Base-by-base conservation (phyloP, 1,284 basidiomycete species). In the Golubevia sp. region DNA sequence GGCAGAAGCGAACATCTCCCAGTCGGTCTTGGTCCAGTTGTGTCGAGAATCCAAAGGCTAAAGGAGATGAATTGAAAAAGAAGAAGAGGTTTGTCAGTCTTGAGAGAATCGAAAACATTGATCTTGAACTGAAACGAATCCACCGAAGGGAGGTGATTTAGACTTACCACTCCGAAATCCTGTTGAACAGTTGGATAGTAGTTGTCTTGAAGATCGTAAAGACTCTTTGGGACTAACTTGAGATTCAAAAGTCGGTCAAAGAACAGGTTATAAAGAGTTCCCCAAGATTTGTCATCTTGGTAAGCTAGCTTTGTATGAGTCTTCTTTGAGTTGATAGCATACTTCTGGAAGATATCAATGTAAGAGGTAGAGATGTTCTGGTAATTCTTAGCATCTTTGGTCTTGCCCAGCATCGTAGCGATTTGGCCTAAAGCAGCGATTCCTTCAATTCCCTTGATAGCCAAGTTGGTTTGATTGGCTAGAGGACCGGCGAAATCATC, bases 221-320 rank as follows among this genome's bases (percentile, higher is more conserved):
- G 72, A 2, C 61, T 56, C 3, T 70, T 63, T 7, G 79, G 75
- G 7, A 84, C 77, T 2, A 84, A 67, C 49, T 70, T 65, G 44
- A 77, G 70, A 59, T 77, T 65, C 20, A 76, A 68, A 57, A 78
- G n/a, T n/a, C 77, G 70, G 50, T 80, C 79, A 55, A 63, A 71
- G 34, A 76, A 67, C 24, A 81, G 58, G 61, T 82, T 82, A 66
- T 82, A 84, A 21, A 84, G 66, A 1, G 78, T 77, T 2, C 84
- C 84, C 77, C 79, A 83, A 3, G 74, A 77, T 7, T 70, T 56
- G 13, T 84, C 78, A 50, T 75, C 72, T 62, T 84, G 82, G 65
- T 84, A 84, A 2, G 76, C 64, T 3, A 84, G 74, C 67, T 84
- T 84, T 54, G 75, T 79, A 68, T 84, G 84, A 48, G 64, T 77